These are phyloP conservation scores for Ceratocystis diversiconidia DNA, from an alignment of 2,329 filamentous ascomycete species.

Conservation along the genomic window DNA sequence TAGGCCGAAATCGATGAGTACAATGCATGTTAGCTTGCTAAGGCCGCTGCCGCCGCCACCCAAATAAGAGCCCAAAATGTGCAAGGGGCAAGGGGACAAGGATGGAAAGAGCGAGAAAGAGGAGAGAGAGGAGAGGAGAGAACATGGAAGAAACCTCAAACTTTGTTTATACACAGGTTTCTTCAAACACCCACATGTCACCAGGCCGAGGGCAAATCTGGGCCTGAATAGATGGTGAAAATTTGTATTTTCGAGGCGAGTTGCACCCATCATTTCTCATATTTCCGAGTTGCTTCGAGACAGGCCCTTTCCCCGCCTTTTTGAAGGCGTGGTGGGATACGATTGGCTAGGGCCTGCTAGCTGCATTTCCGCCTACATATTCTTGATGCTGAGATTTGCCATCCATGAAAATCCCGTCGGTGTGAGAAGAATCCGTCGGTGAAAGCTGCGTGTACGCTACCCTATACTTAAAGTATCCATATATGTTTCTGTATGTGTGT, in stretches of 20 bases:
- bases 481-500: neutral
- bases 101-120: neutral
- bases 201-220: neutral
- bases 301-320: neutral
- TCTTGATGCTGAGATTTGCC: neutral
- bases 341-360: neutral
- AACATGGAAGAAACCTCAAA: neutral
- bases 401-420: constrained; percentile 6
- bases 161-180: neutral
- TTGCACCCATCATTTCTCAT: neutral
- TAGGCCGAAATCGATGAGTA: constrained; percentile 6
- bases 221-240: neutral
- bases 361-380: constrained; percentile 1
- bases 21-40: neutral
- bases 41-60: constrained; percentile 2
- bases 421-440: neutral
- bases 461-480: neutral
- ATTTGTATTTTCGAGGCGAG: neutral
- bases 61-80: constrained; percentile 1
- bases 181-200: neutral
- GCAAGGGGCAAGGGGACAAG: constrained; percentile 1
- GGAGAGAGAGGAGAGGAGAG: neutral
- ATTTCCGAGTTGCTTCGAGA: neutral
- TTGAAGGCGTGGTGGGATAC: neutral
- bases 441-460: neutral